Percentiles rank a stretch among this genome's conserved stretches.
phyloP scores from a whole-genome alignment of 192 early-diverging fungal genomes.

The Coemansia sp. region DNA sequence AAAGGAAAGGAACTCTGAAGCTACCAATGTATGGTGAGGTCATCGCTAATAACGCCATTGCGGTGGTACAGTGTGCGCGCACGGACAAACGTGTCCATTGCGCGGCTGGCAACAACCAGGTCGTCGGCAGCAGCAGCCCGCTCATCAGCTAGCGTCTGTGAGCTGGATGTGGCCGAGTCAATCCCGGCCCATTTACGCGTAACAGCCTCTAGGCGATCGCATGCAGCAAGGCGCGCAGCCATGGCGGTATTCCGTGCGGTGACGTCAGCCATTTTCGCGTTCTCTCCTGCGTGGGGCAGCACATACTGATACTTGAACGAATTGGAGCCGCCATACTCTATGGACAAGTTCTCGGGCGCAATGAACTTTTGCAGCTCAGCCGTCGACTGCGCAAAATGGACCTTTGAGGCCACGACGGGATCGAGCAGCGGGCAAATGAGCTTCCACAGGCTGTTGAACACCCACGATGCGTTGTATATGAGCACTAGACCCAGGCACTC shows the following conservation, averaged over 20 bases:
- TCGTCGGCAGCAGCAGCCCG: conserved; percentile 44
- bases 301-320: conserved; percentile 59
- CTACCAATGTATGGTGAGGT: conserved; percentile 25
- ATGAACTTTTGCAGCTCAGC: conserved; percentile 69
- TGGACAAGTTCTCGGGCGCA: conserved; percentile 59
- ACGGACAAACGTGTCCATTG: conserved; percentile 53
- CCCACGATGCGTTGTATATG: conserved; percentile 86
- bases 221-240: conserved; percentile 30
- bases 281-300: conserved; percentile 51
- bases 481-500: conserved; percentile 80
- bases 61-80: conserved; percentile 59
- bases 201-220: conserved; percentile 47
- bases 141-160: conserved; percentile 23
- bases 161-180: conserved; percentile 9
- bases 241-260: conserved; percentile 36
- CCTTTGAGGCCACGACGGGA: conserved; percentile 85
- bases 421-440: conserved; percentile 82
- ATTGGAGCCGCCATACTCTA: conserved; percentile 61
- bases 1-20: not conserved
- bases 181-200: conserved; percentile 54
- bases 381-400: conserved; percentile 67
- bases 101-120: conserved; percentile 52
- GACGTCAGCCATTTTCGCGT: conserved; percentile 35
- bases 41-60: conserved; percentile 37
- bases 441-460: conserved; percentile 83